A percentile compares a stretch with the other conserved stretches of the same genome.
Conservation (phyloP, 2,329 filamentous ascomycete species). For the Pyrenophora teres region DNA sequence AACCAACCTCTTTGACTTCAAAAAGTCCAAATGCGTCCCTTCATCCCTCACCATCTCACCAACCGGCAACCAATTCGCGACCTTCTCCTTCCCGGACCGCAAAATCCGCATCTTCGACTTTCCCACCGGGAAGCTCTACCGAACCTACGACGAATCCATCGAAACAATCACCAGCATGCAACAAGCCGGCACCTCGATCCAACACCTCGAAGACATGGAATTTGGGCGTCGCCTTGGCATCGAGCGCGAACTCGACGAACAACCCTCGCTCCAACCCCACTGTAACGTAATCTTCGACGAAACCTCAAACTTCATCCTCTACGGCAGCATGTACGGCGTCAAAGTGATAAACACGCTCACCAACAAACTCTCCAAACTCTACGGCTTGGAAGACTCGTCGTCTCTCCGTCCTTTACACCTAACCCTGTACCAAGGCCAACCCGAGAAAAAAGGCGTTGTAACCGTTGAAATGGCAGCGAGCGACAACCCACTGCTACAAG, state of each 20-base stretch:
- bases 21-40: slow-evolving; percentile 84
- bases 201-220: slow-evolving; percentile 85
- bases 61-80: slow-evolving; percentile 81
- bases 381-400: slow-evolving; percentile 75
- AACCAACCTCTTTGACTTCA: slow-evolving; percentile 95
- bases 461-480: slow-evolving; percentile 98
- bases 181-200: slow-evolving; percentile 81
- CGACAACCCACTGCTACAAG: slow-evolving; percentile 87
- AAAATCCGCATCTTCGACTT: slow-evolving; percentile 96
- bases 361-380: slow-evolving; percentile 88
- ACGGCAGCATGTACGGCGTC: slow-evolving; percentile 87
- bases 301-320: slow-evolving; percentile 91
- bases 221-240: slow-evolving; percentile 86
- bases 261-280: slow-evolving; percentile 67
- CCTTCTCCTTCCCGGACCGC: slow-evolving; percentile 89
- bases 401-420: slow-evolving; percentile 82
- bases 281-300: slow-evolving; percentile 94
- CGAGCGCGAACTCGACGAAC: slow-evolving; percentile 86
- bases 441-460: slow-evolving; percentile 88
- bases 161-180: slow-evolving; percentile 92
- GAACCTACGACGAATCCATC: slow-evolving; percentile 94
- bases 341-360: slow-evolving; percentile 97
- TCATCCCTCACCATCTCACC: slow-evolving; percentile 84
- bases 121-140: slow-evolving; percentile 80
- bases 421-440: slow-evolving; percentile 89